phyloP scores from a whole-genome alignment of 768 basidiomycete species.

The Lactarius evosmus region DNA sequence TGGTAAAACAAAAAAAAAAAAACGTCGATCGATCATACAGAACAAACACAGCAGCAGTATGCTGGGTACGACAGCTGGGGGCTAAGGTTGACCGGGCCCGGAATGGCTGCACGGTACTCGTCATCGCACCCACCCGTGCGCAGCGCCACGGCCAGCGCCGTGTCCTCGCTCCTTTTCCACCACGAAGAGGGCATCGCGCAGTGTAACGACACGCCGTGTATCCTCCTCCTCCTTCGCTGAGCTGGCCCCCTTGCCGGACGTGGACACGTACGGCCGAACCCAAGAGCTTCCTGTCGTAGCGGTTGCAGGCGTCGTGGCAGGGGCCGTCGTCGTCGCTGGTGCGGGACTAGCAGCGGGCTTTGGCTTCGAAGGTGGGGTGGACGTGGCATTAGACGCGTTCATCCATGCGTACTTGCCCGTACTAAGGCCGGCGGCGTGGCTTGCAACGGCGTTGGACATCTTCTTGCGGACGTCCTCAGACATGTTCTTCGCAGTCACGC shows the following conservation, averaged over 20 bases:
- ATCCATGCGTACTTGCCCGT: conserved; percentile 84
- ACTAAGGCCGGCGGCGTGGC: conserved; percentile 80
- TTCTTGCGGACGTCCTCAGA: conserved; percentile 89
- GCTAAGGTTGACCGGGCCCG: conserved; percentile 1
- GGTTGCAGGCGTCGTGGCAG: conserved; percentile 25
- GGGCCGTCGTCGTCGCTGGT: conserved; percentile 35
- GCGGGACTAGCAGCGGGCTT: conserved; percentile 32
- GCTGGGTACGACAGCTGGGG: too few species aligned
- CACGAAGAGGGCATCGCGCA: conserved; percentile 84
- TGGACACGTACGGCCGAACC: conserved; percentile 62
- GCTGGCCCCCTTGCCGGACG: conserved; percentile 43
- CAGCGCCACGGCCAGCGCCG: conserved; percentile 75
- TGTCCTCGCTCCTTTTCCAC: conserved; percentile 81
- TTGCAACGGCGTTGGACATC: conserved; percentile 86
- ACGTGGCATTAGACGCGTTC: conserved; percentile 57
- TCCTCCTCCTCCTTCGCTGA: conserved; percentile 48
- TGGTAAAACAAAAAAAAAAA: not conserved
- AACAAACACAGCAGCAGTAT: conserved; percentile 13
- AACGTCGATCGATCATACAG: conserved; percentile 5
- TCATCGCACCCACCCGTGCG: conserved; percentile 52
- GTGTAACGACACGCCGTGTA: conserved; percentile 54
- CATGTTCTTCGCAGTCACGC: conserved; percentile 85
- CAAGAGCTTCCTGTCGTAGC: conserved; percentile 41
- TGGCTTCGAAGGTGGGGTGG: conserved; percentile 38
- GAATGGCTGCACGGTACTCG: not conserved